A percentile compares a stretch with the other conserved stretches of the same genome.
phyloP scores from a whole-genome alignment of 495 filamentous ascomycete genomes.

The Ramalina intermedia region DNA sequence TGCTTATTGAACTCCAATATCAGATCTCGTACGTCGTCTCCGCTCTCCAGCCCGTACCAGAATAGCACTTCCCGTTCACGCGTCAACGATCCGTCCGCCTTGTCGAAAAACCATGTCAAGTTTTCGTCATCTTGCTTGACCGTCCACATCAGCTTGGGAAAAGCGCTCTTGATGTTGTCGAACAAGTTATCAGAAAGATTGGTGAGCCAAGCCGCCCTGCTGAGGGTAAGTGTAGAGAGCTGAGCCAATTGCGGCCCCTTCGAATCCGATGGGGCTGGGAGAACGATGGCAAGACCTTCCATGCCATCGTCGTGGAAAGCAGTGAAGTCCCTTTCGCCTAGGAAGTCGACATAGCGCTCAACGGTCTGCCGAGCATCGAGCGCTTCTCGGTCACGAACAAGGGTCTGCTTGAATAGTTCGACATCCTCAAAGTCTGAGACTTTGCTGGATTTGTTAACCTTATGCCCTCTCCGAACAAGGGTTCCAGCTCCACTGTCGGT shows the following conservation, averaged over 20 bases:
- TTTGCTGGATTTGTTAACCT: slow-evolving; percentile 60
- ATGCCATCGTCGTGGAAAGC: slow-evolving; percentile 94
- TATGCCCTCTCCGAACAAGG: slow-evolving; percentile 84
- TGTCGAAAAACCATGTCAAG: slow-evolving; percentile 96
- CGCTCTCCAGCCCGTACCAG: slow-evolving; percentile 83
- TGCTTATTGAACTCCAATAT: slow-evolving; percentile 79
- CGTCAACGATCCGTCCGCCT: slow-evolving; percentile 82
- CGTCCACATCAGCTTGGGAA: slow-evolving; percentile 88
- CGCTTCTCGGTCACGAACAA: slow-evolving; percentile 74
- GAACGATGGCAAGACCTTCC: slow-evolving; percentile 87
- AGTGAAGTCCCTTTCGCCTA: slow-evolving; percentile 68
- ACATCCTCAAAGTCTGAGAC: slow-evolving; percentile 70
- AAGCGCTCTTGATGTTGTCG: slow-evolving; percentile 80
- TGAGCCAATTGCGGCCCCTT: slow-evolving; percentile 46
- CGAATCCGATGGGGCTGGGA: slow-evolving; percentile 39
- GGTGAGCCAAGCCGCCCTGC: slow-evolving; percentile 86
- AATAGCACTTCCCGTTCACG: slow-evolving; percentile 81
- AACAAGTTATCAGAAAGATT: slow-evolving; percentile 98
- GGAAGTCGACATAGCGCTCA: slow-evolving; percentile 68
- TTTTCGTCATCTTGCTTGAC: slow-evolving; percentile 96
- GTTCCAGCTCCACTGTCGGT: slow-evolving; percentile 94
- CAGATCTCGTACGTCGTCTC: slow-evolving; percentile 72
- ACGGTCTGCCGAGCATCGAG: slow-evolving; percentile 72
- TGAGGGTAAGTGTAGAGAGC: slow-evolving; percentile 86
- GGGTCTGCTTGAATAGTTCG: slow-evolving; percentile 60